Evolutionary conservation across 306 rosid species (phyloP).

Genomic region (Clitoria ternatea): DNA sequence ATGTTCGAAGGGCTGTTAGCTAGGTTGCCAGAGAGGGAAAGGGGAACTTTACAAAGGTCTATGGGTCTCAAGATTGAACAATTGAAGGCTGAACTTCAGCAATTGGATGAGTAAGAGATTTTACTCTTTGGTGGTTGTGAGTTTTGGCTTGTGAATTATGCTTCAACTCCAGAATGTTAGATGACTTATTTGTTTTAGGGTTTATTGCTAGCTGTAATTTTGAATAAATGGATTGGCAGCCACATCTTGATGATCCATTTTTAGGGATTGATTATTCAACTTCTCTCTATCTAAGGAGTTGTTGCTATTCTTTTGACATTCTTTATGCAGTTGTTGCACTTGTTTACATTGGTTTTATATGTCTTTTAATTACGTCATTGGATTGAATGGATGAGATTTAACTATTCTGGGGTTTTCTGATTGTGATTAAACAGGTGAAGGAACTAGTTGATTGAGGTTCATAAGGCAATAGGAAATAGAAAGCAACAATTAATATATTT

Average conservation of each 20-base stretch:
- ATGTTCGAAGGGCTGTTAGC: constrained; percentile 54
- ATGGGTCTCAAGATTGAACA: constrained; percentile 96
- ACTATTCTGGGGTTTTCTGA: not conserved
- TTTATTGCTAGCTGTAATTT: constrained; percentile 17
- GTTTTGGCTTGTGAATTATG: not conserved
- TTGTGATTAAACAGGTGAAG: not conserved
- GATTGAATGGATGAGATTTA: constrained; percentile 10
- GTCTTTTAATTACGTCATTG: not conserved
- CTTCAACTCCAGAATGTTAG: not conserved
- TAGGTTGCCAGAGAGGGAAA: constrained; percentile 58
- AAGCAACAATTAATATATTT: not conserved
- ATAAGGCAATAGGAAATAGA: not conserved
- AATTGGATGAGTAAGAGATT: constrained; percentile 63
- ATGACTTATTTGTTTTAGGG: not conserved
- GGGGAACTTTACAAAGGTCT: constrained; percentile 62
- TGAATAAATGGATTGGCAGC: constrained; percentile 29
- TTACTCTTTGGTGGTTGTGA: not conserved
- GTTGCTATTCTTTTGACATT: constrained; percentile 5
- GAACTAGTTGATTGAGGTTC: not conserved
- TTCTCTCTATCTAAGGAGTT: not conserved
- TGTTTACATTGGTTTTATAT: not conserved
- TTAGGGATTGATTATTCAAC: not conserved
- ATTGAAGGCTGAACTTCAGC: constrained; percentile 82
- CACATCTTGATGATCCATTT: not conserved
- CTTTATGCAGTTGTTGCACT: not conserved